Percentiles rank a stretch among this genome's conserved stretches.
Evolutionary conservation across 129 eudicot genomes (phyloP).

Genomic region (Deinandra increscens): DNA sequence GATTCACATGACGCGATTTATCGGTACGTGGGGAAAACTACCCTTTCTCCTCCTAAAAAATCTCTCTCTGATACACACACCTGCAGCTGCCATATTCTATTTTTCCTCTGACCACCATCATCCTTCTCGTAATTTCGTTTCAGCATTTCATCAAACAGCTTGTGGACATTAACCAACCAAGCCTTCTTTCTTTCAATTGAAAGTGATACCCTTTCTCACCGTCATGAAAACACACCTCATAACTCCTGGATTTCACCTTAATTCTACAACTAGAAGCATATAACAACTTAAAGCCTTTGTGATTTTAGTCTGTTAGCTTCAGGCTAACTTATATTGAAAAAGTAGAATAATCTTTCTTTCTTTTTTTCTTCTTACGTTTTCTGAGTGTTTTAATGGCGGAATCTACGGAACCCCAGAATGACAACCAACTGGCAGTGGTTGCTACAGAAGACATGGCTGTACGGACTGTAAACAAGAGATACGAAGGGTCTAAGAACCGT

Average conservation of each 20-base stretch:
- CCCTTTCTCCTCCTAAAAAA: slow-evolving; percentile 23
- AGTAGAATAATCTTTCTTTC: not conserved
- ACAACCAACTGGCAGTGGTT: slow-evolving; percentile 29
- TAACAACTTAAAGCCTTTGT: not conserved
- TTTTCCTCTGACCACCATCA: slow-evolving; percentile 35
- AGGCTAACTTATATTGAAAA: not conserved
- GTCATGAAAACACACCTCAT: slow-evolving; percentile 24
- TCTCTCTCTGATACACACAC: not conserved
- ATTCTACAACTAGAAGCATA: not conserved
- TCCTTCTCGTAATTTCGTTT: slow-evolving; percentile 12
- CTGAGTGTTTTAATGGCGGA: slow-evolving; percentile 40
- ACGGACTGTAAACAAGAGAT: slow-evolving; percentile 53
- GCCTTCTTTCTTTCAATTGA: not conserved
- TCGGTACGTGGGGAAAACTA: slow-evolving; percentile 44
- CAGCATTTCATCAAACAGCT: slow-evolving; percentile 43
- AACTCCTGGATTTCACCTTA: not conserved
- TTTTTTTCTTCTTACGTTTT: too few relatives aligned
- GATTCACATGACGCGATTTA: slow-evolving; percentile 40
- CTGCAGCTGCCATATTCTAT: slow-evolving; percentile 25
- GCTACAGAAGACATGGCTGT: slow-evolving; percentile 42
- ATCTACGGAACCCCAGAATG: slow-evolving; percentile 29
- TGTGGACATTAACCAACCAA: too few relatives aligned
- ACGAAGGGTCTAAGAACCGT: slow-evolving; percentile 55
- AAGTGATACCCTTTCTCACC: slow-evolving; percentile 22
- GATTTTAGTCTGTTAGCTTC: slow-evolving; percentile 7